Percentiles rank a stretch among this genome's conserved stretches.
These are phyloP conservation scores for Capronia coronata DNA, from an alignment of 2,329 filamentous ascomycete genomes.

Conservation along the genomic window DNA sequence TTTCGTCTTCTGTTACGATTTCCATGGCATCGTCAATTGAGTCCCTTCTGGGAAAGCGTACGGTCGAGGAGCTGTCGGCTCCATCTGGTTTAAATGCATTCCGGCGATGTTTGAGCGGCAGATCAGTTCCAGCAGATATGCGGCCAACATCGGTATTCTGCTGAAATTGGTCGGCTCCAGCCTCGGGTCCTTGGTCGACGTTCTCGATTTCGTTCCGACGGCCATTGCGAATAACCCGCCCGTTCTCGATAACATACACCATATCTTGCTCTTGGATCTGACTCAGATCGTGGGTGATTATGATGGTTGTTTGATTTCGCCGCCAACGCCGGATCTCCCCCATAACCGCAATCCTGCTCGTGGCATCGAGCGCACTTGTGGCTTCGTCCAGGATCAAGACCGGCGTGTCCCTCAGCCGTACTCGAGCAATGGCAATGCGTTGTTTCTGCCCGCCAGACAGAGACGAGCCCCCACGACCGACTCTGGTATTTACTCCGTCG, in stretches of 20 bases:
- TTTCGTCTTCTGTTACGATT: not conserved
- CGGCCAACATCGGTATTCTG: not conserved
- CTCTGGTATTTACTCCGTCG: slow-evolving; percentile 61
- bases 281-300: slow-evolving; percentile 84
- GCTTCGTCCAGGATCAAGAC: slow-evolving; percentile 83
- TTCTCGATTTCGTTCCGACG: slow-evolving; percentile 50
- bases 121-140: not conserved
- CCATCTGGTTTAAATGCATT: not conserved
- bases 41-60: not conserved
- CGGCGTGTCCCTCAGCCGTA: slow-evolving; percentile 67
- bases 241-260: slow-evolving; percentile 70
- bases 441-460: slow-evolving; percentile 84
- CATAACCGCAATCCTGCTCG: slow-evolving; percentile 62
- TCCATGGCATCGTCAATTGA: slow-evolving; percentile 9
- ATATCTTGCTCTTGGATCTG: slow-evolving; percentile 69
- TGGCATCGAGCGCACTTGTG: slow-evolving; percentile 77
- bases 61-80: not conserved
- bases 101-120: no score
- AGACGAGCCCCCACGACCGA: slow-evolving; percentile 62
- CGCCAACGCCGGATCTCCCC: slow-evolving; percentile 72
- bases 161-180: not conserved
- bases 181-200: not conserved
- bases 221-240: slow-evolving; percentile 63
- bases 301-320: slow-evolving; percentile 73
- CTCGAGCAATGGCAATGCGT: slow-evolving; percentile 71